phyloP scores from a whole-genome alignment of 192 early-diverging fungal genomes.

The Coemansia sp. region DNA sequence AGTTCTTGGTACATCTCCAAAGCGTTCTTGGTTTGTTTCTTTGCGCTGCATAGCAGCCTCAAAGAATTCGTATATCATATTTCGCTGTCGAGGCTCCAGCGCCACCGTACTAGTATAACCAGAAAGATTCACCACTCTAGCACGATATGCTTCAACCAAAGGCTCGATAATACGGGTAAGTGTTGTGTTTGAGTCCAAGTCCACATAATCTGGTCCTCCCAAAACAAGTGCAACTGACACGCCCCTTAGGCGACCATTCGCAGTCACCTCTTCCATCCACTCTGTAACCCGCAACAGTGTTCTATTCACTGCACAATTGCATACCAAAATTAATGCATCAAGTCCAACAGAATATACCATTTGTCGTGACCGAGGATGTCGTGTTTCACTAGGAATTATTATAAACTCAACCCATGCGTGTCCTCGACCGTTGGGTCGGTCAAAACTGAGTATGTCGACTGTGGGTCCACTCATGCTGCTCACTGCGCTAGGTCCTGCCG shows the following conservation, averaged over 20 bases:
- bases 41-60: constrained; percentile 13
- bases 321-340: constrained; percentile 45
- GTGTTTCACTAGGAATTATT: constrained; percentile 42
- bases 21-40: neutral
- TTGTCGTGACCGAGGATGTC: constrained; percentile 39
- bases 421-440: constrained; percentile 8
- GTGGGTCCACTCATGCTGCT: constrained; percentile 17
- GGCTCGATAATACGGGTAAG: constrained; percentile 25
- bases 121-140: constrained; percentile 36
- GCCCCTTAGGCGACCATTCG: neutral
- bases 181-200: constrained; percentile 23
- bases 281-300: constrained; percentile 37
- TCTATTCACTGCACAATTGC: constrained; percentile 29
- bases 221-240: constrained; percentile 40
- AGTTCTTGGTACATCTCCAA: neutral
- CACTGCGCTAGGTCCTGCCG: neutral
- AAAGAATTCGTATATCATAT: constrained; percentile 13
- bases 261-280: constrained; percentile 45
- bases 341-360: constrained; percentile 44
- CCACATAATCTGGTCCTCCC: constrained; percentile 24
- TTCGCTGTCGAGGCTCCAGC: constrained; percentile 16
- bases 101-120: constrained; percentile 13
- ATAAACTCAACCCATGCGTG: constrained; percentile 43
- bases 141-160: constrained; percentile 19
- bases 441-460: constrained; percentile 28